Evolutionary conservation across 257 asterid species (phyloP), one percentile per base, ranked within the genome.

Genomic region (Gynochthodes officinalis): DNA sequence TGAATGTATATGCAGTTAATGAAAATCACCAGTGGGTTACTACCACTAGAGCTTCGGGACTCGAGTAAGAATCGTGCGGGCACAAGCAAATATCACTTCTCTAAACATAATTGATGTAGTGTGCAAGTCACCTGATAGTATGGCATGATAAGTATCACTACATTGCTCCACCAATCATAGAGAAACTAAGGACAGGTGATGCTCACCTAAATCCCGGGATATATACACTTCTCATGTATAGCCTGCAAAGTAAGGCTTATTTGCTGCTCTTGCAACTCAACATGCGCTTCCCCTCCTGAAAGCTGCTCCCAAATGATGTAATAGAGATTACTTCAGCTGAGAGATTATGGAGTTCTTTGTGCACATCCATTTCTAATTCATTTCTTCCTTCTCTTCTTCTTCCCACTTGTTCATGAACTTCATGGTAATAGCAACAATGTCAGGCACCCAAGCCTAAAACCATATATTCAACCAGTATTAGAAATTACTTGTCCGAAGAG

Each of bases 321-420:
- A 90, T 81, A 2, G 96, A 89, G 67, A 89, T 78, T 71, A 89
- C 80, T 33, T 84, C 91, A 55, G 93, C 91, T 32, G 96, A 79
- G 71, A 87, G 93, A 4, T 76, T 69, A 16, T 89, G 93, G 61
- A 89, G 75, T 61, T 86, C 84, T 72, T 48, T 73, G 78, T 86
- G 85, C 60, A 82, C 84, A 18, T 87, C 93, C 19, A 80, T 66
- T 79, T 87, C 96, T 2, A 86, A 73, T 52, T 89, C 89, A 60
- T 48, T 74, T 72, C 75, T 77, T 43, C 67, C 90, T 61, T 58
- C 79, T 78, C 77, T 69, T 67, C 66, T 59, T 70, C 87, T 69
- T 84, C 89, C 96, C 90, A 89, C 78, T 80, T 84, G 69, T 37
- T 64, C 62, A 89, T 57, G 75, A 74, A 71, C 25, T 80, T 82